A percentile compares a stretch with the other conserved stretches of the same genome.
phyloP scores from a whole-genome alignment of 495 filamentous ascomycete genomes.

The Penicillium antarcticum region DNA sequence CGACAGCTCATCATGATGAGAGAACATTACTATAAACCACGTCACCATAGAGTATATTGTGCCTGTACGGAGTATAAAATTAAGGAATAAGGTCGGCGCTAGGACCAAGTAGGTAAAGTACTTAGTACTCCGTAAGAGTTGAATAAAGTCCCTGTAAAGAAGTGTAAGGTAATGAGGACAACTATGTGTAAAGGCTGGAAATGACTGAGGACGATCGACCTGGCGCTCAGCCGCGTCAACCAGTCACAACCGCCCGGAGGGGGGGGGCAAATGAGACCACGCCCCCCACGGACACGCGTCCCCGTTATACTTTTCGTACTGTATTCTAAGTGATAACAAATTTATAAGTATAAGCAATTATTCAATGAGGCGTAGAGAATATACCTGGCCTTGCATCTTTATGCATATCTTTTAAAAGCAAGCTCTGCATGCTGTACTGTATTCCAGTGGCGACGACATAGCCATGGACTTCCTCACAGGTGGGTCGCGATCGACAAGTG shows the following conservation, averaged over 20 bases:
- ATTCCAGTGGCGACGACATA: constrained; percentile 4
- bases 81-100: constrained; percentile 2
- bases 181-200: constrained; percentile 10
- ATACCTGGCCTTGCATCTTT: background rate
- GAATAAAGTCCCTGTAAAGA: too few relatives aligned
- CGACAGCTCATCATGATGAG: constrained; percentile 1
- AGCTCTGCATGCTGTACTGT: constrained; percentile 11
- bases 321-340: too few relatives aligned
- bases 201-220: constrained; percentile 26
- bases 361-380: too few relatives aligned
- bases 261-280: constrained; percentile 13
- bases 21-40: background rate
- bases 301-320: background rate
- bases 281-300: constrained; percentile 31
- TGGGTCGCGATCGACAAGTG: constrained; percentile 25
- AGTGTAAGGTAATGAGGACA: background rate
- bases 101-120: background rate
- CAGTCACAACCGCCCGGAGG: constrained; percentile 16
- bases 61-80: too few relatives aligned
- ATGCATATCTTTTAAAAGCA: background rate
- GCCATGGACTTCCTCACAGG: constrained; percentile 13
- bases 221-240: constrained; percentile 18
- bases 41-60: background rate
- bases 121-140: too few relatives aligned
- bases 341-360: background rate